A percentile compares a stretch with the other conserved stretches of the same genome.
Evolutionary conservation across 371 early-diverging fungal genomes (phyloP).

Genomic region (Apophysomyces variabilis): DNA sequence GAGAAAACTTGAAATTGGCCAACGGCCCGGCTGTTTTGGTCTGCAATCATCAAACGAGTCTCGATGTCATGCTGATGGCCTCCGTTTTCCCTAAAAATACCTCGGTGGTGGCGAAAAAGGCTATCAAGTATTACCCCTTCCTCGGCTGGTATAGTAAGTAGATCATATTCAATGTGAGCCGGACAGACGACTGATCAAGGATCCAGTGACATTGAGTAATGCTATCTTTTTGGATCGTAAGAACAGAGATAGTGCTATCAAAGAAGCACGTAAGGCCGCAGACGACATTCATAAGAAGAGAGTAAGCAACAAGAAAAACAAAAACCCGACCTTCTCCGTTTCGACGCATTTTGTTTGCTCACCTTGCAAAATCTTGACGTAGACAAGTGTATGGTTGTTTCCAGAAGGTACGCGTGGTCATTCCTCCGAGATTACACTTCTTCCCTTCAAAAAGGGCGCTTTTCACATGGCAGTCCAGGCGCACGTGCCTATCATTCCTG

Average conservation of each 20-base stretch:
- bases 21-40: conserved; percentile 70
- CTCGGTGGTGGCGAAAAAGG: conserved; percentile 83
- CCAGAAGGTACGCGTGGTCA: conserved; percentile 95
- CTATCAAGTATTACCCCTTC: conserved; percentile 82
- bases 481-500: conserved; percentile 87
- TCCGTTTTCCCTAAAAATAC: conserved; percentile 73
- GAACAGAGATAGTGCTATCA: conserved; percentile 79
- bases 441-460: conserved; percentile 94
- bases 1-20: conserved; percentile 54
- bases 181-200: background rate
- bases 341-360: background rate
- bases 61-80: conserved; percentile 81
- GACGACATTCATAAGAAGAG: conserved; percentile 65
- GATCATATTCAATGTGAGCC: conserved; percentile 3
- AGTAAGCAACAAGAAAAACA: conserved; percentile 58
- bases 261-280: conserved; percentile 80
- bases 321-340: background rate
- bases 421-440: conserved; percentile 68
- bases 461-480: conserved; percentile 93
- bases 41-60: conserved; percentile 87
- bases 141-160: conserved; percentile 87
- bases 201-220: conserved; percentile 71
- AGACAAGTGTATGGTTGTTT: conserved; percentile 86
- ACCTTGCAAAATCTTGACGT: background rate
- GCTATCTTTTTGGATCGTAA: conserved; percentile 90